Evolutionary conservation across 129 eudicot species (phyloP).

Genomic region (Dittrichia graveolens): DNA sequence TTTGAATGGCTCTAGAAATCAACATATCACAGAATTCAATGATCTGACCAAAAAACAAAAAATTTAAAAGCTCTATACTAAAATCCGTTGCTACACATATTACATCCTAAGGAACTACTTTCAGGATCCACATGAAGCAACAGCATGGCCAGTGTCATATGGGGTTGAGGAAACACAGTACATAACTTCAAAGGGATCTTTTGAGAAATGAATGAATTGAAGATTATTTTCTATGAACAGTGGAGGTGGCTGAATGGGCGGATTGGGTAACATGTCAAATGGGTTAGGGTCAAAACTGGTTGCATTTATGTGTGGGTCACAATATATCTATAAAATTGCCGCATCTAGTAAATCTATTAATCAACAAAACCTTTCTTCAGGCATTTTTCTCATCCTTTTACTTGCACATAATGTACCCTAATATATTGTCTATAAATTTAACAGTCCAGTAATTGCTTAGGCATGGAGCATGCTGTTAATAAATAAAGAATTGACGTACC

Average conservation of each 20-base stretch:
- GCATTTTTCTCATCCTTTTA: conserved; percentile 1
- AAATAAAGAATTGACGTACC: conserved; percentile 43
- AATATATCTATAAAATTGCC: not conserved
- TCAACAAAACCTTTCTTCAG: conserved; percentile 11
- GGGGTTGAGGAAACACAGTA: not conserved
- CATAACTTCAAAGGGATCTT: not conserved
- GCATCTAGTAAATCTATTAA: conserved; percentile 1
- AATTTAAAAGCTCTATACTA: conserved; percentile 4
- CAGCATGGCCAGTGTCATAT: conserved; percentile 2
- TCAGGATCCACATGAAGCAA: not conserved
- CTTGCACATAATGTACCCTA: conserved; percentile 3
- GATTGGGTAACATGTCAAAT: not conserved
- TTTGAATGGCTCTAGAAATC: conserved; percentile 10
- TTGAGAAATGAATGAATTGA: not conserved
- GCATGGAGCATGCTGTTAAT: conserved; percentile 23
- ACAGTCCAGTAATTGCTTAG: not conserved
- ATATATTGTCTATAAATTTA: not conserved
- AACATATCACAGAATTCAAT: conserved; percentile 3
- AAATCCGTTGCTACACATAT: not conserved
- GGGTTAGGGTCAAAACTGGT: not conserved
- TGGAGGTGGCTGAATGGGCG: not conserved
- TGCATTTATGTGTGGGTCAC: not conserved
- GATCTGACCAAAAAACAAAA: not conserved
- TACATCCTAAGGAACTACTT: conserved; percentile 11
- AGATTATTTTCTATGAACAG: not conserved